Evolutionary conservation across 2,329 filamentous ascomycete genomes (phyloP), one percentile per base, ranked within the genome.

Genomic region (Fusarium sp.): DNA sequence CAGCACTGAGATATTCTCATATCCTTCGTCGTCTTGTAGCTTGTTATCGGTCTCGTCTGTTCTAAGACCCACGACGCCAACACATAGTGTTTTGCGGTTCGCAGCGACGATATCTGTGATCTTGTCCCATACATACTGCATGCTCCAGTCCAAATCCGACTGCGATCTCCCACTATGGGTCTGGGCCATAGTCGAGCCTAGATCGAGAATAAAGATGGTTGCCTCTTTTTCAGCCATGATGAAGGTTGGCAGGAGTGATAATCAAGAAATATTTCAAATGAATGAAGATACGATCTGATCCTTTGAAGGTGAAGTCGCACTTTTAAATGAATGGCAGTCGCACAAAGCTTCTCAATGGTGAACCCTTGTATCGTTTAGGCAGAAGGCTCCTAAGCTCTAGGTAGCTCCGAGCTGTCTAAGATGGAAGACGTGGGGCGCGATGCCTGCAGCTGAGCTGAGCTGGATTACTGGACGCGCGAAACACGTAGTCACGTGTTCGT

Each of bases 71-170:
- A 99, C 81, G 4, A 98, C 91, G n/a, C 94, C 87, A 69, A 92
- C 90, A 10, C 89, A 90, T 81, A 90, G 88, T 3, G 88, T 90
- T 77, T 88, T 90, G 40, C 90, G 86, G 40, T 88, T 91, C 1
- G 90, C 85, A 7, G 90, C 88, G 13, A 91, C 90, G 6, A 90
- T 90, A 76, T 91, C 90, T 24, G 88, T 89, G 44, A 91, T 87
- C 78, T 93, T 96, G 84, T 98, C 95, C 94, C 95, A 99, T 52
- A 98, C 88, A 81, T 97, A 99, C 67, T 89, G 89, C 89, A 98
- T 90, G 49, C 90, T 88, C 89, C 91, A 99, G 65, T 98, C 93
- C 20, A 99, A 87, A 78, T 98, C 92, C 5, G 91, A 91, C 78
- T 95, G 88, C 22, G 83, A 78, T 71, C 96, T 90, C 27, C 91